Conservation (phyloP, 345 rosid species). For the Hibiscus trionum region DNA sequence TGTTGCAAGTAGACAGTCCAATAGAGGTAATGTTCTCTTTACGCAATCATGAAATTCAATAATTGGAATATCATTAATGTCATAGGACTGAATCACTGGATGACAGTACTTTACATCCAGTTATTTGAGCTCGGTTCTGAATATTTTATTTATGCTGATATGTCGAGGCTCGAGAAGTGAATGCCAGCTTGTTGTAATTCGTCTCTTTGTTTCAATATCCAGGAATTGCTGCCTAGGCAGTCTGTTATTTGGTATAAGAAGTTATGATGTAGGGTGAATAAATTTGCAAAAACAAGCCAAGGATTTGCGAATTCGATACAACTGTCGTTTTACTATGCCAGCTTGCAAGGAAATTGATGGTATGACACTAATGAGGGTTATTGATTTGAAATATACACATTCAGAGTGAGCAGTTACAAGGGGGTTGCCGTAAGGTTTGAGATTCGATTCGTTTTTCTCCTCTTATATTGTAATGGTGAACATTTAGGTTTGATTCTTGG, state of each 20-base stretch:
- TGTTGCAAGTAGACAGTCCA: conserved; percentile 64
- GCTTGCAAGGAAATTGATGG: conserved; percentile 25
- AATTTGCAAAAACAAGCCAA: conserved; percentile 24
- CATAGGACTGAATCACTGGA: neutral
- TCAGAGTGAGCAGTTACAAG: conserved; percentile 34
- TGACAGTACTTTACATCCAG: neutral
- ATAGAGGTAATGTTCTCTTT: conserved; percentile 53
- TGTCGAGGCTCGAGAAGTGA: neutral
- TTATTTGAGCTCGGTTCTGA: neutral
- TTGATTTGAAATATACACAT: conserved; percentile 24
- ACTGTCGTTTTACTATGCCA: conserved; percentile 22
- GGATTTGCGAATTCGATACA: conserved; percentile 29
- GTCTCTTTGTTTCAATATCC: conserved; percentile 21
- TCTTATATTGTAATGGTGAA: conserved; percentile 13
- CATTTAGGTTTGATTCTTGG: conserved; percentile 32
- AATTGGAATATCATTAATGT: neutral
- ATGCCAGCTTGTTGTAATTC: neutral
- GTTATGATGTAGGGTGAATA: conserved; percentile 38
- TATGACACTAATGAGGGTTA: conserved; percentile 36
- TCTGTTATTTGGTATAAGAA: conserved; percentile 27
- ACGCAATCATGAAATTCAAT: neutral
- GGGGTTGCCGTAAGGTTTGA: conserved; percentile 45
- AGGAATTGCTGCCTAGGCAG: conserved; percentile 69
- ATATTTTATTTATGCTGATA: neutral
- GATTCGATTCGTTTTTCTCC: conserved; percentile 17